Evolutionary conservation across 31 red algal genomes (phyloP).

Genomic region (Odonthalia washingtoniensis): DNA sequence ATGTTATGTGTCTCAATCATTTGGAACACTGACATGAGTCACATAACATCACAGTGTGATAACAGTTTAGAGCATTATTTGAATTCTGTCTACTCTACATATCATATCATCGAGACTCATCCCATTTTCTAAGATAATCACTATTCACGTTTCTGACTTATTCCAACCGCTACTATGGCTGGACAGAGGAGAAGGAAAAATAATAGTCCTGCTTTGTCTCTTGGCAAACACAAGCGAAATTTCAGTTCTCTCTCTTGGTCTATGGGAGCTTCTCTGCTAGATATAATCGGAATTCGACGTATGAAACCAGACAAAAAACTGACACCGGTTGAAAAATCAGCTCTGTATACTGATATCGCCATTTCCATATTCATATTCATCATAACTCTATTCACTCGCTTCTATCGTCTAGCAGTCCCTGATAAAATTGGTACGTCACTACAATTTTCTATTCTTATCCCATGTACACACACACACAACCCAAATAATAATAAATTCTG

Average conservation of each 20-base stretch:
- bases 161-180: too few species aligned
- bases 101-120: too few species aligned
- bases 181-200: background rate
- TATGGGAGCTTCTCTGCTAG: constrained; percentile 9
- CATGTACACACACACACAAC: too few species aligned
- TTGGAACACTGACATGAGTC: too few species aligned
- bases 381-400: constrained; percentile 55
- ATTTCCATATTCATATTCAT: constrained; percentile 45
- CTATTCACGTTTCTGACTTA: too few species aligned
- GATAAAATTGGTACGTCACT: constrained; percentile 5
- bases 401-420: constrained; percentile 50
- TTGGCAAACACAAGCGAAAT: background rate
- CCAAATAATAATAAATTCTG: too few species aligned
- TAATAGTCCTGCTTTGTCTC: background rate
- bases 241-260: background rate
- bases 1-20: too few species aligned
- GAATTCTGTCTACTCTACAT: too few species aligned
- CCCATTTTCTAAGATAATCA: too few species aligned
- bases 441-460: too few species aligned
- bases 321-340: background rate
- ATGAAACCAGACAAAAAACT: constrained; percentile 39
- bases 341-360: constrained; percentile 25
- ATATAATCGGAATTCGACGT: constrained; percentile 50
- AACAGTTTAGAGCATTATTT: too few species aligned
- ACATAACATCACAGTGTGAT: too few species aligned